Percentiles rank a stretch among this genome's conserved stretches.
phyloP scores from a whole-genome alignment of 805 yeast species.

The Yarrowia phangngaensis region DNA sequence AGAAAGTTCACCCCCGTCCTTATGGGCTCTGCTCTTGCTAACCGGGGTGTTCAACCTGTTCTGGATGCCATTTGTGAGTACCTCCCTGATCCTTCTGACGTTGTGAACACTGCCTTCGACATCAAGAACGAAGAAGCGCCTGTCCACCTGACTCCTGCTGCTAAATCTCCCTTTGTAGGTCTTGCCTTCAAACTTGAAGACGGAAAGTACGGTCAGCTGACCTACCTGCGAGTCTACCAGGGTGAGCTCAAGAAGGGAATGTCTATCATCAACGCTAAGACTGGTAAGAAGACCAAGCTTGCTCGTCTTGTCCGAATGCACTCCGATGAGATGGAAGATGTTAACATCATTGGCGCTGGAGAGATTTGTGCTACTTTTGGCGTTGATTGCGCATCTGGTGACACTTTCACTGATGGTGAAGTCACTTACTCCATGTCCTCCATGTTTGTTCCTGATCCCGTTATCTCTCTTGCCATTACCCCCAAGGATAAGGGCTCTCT shows the following conservation, averaged over 20 bases:
- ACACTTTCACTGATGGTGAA: constrained; percentile 86
- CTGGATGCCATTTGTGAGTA: constrained; percentile 94
- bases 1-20: constrained; percentile 98
- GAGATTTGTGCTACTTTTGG: constrained; percentile 99
- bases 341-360: constrained; percentile 91
- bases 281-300: constrained; percentile 90
- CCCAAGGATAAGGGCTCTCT: constrained; percentile 79
- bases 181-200: constrained; percentile 98
- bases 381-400: constrained; percentile 98
- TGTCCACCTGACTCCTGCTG: constrained; percentile 69
- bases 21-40: constrained; percentile 98
- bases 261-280: constrained; percentile 80
- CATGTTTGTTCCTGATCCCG: constrained; percentile 99
- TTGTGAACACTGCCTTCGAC: constrained; percentile 86
- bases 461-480: constrained; percentile 82
- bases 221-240: constrained; percentile 95
- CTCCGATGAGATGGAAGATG: constrained; percentile 98
- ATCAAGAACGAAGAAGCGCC: constrained; percentile 57
- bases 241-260: constrained; percentile 90
- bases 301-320: constrained; percentile 97
- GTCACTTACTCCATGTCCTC: constrained; percentile 87
- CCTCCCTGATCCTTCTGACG: constrained; percentile 92
- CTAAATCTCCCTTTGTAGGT: constrained; percentile 81
- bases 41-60: constrained; percentile 92
- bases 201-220: constrained; percentile 95